Evolutionary conservation across 805 yeast species (phyloP), one percentile per base, ranked within the genome.

Genomic region (Brettanomyces sp.): DNA sequence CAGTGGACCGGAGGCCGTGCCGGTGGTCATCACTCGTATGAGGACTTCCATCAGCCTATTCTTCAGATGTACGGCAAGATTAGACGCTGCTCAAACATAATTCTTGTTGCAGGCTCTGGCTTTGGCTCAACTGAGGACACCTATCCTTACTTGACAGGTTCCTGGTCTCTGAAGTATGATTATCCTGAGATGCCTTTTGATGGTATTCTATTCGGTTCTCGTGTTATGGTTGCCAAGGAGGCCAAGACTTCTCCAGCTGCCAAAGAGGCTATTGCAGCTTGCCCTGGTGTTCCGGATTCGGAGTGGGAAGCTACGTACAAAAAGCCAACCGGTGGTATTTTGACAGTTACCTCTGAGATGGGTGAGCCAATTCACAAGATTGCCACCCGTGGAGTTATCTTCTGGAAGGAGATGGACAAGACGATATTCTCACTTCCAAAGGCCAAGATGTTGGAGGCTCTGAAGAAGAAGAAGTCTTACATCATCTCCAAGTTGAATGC

Each of bases 1-100:
- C 99, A 93, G 74, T 93, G 99, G 99, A 93, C 99, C 49, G 99
- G 98, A 77, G 99, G 99, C 68, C 90, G 99, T 78, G 99, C 97
- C 73, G 99, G 99, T 78, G 99, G 99, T 63, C 99, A 93, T 67
- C 99, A 93, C 69, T 91, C 98, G 43, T 93, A 81, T 62, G 99
- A 93, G 76, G 99, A 93, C 72, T 89, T 91, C 93, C 99, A 93
- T 68, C 91, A 90, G 63, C 98, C 99, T 56, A 78, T 93, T 55
- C 72, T 93, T 62, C 96, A 88, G 68, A 93, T 93, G 91, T 93
- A 93, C 70, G 73, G 95, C 55, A 84, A 85, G 73, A 85, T 93
- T 59, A 85, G 99, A 77, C 84, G 88, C 70, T 83, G 89, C 59
- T 62, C 86, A 42, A 93, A 93, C 74, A 88, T 93, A 57, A 74